Conservation (phyloP, 352 stramenopile species). For the Globisporangium acanthophoron region DNA sequence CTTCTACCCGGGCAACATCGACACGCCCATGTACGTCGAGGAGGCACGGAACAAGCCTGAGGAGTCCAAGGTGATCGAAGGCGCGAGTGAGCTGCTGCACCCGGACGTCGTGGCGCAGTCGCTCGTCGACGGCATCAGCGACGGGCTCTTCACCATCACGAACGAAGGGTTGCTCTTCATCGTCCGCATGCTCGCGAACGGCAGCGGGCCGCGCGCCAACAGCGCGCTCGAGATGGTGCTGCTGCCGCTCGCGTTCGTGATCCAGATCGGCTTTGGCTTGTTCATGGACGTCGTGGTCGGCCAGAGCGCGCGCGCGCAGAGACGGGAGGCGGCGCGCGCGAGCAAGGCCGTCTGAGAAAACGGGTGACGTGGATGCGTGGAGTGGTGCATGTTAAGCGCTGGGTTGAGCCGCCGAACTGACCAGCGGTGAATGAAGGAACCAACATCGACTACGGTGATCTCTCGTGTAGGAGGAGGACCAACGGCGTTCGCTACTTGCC, state of each 20-base stretch:
- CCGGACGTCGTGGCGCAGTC: conserved; percentile 62
- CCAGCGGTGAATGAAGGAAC: not conserved
- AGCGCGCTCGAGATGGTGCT: not conserved
- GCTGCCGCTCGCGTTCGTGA: not conserved
- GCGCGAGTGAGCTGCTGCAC: conserved; percentile 34
- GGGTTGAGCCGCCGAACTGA: not conserved
- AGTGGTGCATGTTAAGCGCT: not conserved
- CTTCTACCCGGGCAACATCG: conserved; percentile 83
- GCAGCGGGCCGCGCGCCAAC: not conserved
- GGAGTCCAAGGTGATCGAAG: conserved; percentile 75
- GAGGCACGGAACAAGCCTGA: conserved; percentile 72
- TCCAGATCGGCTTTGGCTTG: not conserved
- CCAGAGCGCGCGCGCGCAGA: not conserved
- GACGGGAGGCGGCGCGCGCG: not conserved
- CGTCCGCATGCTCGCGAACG: not conserved
- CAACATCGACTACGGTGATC: too few species aligned
- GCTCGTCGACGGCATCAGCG: conserved; percentile 54
- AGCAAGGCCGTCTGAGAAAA: not conserved
- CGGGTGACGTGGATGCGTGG: not conserved
- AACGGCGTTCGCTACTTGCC: too few species aligned
- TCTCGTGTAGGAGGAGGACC: too few species aligned
- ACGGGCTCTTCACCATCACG: conserved; percentile 57
- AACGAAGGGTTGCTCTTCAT: not conserved
- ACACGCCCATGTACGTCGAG: conserved; percentile 66
- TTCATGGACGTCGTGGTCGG: not conserved